A percentile compares a stretch with the other conserved stretches of the same genome.
These are phyloP conservation scores for Agaricus blazei DNA, from an alignment of 768 basidiomycete genomes.

Conservation along the genomic window DNA sequence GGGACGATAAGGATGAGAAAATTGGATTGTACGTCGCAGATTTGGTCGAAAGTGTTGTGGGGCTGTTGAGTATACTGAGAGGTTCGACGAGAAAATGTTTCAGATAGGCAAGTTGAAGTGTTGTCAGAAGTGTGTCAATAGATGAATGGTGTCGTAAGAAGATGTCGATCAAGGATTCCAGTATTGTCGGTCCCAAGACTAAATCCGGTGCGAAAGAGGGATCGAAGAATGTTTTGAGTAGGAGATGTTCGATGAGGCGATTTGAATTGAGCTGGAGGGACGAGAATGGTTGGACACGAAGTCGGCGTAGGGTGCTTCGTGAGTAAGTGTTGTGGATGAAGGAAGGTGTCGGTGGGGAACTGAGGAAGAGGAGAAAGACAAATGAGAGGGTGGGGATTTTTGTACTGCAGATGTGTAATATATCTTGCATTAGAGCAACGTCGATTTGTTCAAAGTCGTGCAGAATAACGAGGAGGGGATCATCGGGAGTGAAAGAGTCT, in stretches of 20 bases:
- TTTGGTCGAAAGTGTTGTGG: neutral
- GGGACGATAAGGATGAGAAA: neutral
- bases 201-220: constrained; percentile 53
- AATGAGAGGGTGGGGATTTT: constrained; percentile 51
- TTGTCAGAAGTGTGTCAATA: constrained; percentile 48
- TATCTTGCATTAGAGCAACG: constrained; percentile 53
- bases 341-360: constrained; percentile 48
- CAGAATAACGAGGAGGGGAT: constrained; percentile 50
- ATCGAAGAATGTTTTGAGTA: constrained; percentile 64
- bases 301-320: constrained; percentile 49
- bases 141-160: constrained; percentile 53
- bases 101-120: constrained; percentile 51
- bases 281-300: constrained; percentile 47
- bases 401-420: constrained; percentile 67
- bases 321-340: constrained; percentile 60
- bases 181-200: constrained; percentile 50
- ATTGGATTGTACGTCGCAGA: neutral
- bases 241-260: constrained; percentile 45
- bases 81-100: constrained; percentile 66
- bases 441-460: constrained; percentile 78
- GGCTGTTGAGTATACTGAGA: constrained; percentile 36
- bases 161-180: constrained; percentile 56
- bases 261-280: constrained; percentile 39
- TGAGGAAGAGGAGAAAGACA: constrained; percentile 58
- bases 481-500: constrained; percentile 46